phyloP scores from a whole-genome alignment of 768 basidiomycete species.

The Suillus cothurnatus region DNA sequence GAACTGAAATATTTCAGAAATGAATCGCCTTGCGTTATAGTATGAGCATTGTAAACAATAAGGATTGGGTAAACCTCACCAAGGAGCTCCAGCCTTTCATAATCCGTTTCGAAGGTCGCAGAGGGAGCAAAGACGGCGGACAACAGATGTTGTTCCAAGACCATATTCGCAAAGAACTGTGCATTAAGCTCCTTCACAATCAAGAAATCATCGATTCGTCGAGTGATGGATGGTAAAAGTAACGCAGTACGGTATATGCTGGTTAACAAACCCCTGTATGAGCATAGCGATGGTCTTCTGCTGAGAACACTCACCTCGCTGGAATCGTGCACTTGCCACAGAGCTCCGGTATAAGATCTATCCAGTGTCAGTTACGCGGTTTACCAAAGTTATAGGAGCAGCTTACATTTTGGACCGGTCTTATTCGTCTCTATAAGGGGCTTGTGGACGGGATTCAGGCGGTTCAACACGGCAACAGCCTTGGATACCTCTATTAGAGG shows the following conservation, averaged over 20 bases:
- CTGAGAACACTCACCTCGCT: conserved; percentile 53
- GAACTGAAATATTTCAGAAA: conserved; percentile 82
- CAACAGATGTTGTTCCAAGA: conserved; percentile 62
- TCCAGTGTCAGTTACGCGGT: conserved; percentile 25
- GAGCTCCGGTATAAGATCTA: conserved; percentile 86
- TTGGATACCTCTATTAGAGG: conserved; percentile 71
- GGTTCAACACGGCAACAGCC: conserved; percentile 53
- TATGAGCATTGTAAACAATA: conserved; percentile 1
- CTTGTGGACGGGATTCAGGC: conserved; percentile 57
- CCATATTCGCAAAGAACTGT: conserved; percentile 60
- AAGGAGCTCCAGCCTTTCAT: conserved; percentile 83
- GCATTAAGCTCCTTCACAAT: conserved; percentile 80
- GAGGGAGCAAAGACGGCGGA: conserved; percentile 73
- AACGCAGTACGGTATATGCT: conserved; percentile 71
- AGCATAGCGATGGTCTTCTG: background rate
- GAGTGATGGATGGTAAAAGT: conserved; percentile 73
- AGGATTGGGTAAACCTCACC: conserved; percentile 46
- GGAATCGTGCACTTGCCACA: conserved; percentile 72
- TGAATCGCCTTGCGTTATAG: conserved; percentile 61
- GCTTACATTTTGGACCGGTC: conserved; percentile 61
- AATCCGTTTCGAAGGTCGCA: conserved; percentile 69
- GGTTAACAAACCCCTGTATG: conserved; percentile 13
- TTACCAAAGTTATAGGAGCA: conserved; percentile 17
- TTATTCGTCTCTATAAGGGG: conserved; percentile 40
- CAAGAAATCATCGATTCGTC: conserved; percentile 71